phyloP scores from a whole-genome alignment of 1,139 yeast species.

The Saccharomyces hybrid region DNA sequence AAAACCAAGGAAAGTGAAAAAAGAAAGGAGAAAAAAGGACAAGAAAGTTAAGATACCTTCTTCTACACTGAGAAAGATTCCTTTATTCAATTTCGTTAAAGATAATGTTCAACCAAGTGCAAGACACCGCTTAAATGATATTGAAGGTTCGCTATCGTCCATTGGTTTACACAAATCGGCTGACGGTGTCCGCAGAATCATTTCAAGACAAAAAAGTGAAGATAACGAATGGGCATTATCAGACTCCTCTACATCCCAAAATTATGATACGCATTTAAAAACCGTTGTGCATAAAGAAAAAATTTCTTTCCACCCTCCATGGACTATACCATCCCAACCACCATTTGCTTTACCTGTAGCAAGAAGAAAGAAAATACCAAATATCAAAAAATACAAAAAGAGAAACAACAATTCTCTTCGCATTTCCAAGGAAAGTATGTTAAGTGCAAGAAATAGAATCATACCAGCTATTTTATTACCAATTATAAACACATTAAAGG shows the following conservation, averaged over 20 bases:
- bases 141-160: conserved; percentile 10
- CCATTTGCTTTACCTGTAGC: conserved; percentile 30
- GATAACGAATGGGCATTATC: neutral
- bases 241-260: neutral
- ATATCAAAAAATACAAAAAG: conserved; percentile 5
- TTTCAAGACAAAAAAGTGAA: neutral
- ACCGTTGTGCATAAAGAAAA: conserved; percentile 28
- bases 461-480: conserved; percentile 27
- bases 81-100: conserved; percentile 23
- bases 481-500: conserved; percentile 27
- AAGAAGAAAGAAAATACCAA: conserved; percentile 19
- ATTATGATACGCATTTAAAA: conserved; percentile 15
- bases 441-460: conserved; percentile 10
- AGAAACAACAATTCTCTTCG: conserved; percentile 5
- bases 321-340: conserved; percentile 26
- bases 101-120: conserved; percentile 4
- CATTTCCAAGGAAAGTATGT: conserved; percentile 3
- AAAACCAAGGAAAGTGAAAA: conserved; percentile 14
- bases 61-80: conserved; percentile 21
- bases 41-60: conserved; percentile 21
- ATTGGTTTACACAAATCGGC: conserved; percentile 1
- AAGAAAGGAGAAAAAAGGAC: conserved; percentile 16
- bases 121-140: conserved; percentile 6
- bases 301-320: conserved; percentile 30
- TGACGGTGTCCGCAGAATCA: conserved; percentile 4